Percentiles rank a stretch among this genome's conserved stretches.
Evolutionary conservation across 2,329 filamentous ascomycete species (phyloP).

Genomic region (Furcasterigmium sp.): DNA sequence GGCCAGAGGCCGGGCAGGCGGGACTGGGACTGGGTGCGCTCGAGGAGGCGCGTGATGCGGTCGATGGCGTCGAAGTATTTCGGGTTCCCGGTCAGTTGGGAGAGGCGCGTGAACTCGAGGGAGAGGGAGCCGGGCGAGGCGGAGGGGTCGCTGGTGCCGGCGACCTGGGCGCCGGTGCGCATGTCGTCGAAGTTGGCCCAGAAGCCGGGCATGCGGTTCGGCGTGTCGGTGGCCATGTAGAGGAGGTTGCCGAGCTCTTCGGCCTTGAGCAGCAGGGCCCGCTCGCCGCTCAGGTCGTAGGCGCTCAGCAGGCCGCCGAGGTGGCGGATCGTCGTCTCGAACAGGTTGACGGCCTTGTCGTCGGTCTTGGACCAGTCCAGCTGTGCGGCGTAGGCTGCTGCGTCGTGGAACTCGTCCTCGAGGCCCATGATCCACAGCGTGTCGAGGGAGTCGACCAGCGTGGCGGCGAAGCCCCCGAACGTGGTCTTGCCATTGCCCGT

Average conservation of each 20-base stretch:
- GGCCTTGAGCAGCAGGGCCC: conserved; percentile 55
- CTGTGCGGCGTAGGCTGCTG: conserved; percentile 32
- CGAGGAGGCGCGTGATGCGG: conserved; percentile 62
- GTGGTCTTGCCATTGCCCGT: conserved; percentile 29
- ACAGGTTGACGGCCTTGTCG: conserved; percentile 49
- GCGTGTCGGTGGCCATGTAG: conserved; percentile 63
- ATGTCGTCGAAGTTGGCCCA: conserved; percentile 10
- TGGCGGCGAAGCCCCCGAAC: conserved; percentile 43
- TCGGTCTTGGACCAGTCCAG: conserved; percentile 48
- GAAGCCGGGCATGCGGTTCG: conserved; percentile 56
- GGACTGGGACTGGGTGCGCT: conserved; percentile 60
- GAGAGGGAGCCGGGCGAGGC: conserved; percentile 58
- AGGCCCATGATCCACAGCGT: conserved; percentile 51
- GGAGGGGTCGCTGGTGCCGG: conserved; percentile 27
- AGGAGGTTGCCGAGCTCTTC: conserved; percentile 59
- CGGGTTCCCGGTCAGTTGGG: conserved; percentile 65
- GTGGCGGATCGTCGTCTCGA: conserved; percentile 69
- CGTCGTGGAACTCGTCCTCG: conserved; percentile 42
- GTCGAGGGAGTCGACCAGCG: conserved; percentile 41
- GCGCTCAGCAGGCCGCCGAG: conserved; percentile 65
- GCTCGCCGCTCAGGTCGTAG: conserved; percentile 58
- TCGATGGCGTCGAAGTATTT: conserved; percentile 72
- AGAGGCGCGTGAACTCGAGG: conserved; percentile 67
- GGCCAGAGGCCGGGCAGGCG: conserved; percentile 71
- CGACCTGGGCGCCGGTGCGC: conserved; percentile 6